phyloP scores from a whole-genome alignment of 495 filamentous ascomycete species.

The Staphylotrichum longicolle region DNA sequence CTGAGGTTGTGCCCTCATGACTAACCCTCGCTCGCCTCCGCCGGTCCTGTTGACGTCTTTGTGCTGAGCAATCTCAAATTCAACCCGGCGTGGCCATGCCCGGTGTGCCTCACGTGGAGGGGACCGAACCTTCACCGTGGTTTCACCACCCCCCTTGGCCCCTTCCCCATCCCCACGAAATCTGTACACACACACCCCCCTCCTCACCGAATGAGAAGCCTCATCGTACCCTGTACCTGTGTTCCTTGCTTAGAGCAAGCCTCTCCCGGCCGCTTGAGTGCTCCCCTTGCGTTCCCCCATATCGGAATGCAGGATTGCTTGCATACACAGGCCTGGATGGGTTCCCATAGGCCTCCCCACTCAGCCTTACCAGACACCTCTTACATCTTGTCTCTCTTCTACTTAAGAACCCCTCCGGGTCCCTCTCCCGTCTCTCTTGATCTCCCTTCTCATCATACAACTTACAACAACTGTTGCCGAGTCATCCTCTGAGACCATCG shows the following conservation, averaged over 20 bases:
- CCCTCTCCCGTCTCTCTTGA: background rate
- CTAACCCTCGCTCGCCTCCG: background rate
- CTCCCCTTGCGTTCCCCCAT: background rate
- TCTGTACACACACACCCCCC: background rate
- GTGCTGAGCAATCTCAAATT: background rate
- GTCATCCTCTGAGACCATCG: constrained; percentile 3
- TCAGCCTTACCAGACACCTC: constrained; percentile 12
- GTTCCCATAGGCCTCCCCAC: background rate
- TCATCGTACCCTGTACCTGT: background rate
- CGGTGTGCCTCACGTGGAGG: constrained; percentile 1
- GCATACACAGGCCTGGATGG: background rate
- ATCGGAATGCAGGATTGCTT: constrained; percentile 4
- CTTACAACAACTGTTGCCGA: background rate
- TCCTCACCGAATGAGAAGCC: background rate
- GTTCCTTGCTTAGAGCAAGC: constrained; percentile 6
- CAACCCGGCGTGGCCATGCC: constrained; percentile 17
- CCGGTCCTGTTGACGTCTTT: background rate
- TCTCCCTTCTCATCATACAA: background rate
- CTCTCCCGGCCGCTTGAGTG: constrained; percentile 6
- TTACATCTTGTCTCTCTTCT: background rate
- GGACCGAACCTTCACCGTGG: background rate
- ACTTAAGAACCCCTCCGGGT: background rate
- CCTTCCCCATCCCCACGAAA: background rate
- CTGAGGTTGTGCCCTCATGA: constrained; percentile 8
- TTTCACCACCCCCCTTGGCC: background rate